Evolutionary conservation across 768 basidiomycete species (phyloP).

Genomic region (Lanmaoa pseudosensibilis): DNA sequence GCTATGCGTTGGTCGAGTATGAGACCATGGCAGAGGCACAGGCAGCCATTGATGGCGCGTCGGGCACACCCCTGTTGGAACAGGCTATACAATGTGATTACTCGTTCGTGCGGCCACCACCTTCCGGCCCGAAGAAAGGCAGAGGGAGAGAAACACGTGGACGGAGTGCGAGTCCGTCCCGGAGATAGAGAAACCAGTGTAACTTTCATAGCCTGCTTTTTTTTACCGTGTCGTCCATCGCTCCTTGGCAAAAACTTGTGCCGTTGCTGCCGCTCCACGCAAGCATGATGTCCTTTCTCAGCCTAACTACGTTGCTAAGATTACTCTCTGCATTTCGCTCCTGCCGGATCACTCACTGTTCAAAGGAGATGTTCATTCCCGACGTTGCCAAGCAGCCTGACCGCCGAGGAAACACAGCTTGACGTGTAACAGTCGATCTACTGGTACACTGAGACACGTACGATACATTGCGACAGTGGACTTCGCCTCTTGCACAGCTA

Average conservation of each 20-base stretch:
- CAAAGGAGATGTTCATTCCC: constrained; percentile 13
- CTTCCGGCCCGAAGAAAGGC: constrained; percentile 78
- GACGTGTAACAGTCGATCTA: background rate
- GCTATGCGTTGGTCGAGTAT: constrained; percentile 97
- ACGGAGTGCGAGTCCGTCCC: constrained; percentile 79
- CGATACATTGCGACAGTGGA: background rate
- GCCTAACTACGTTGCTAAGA: constrained; percentile 4
- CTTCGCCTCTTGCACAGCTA: background rate
- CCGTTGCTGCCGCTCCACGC: background rate
- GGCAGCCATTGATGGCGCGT: constrained; percentile 87
- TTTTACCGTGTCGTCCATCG: background rate
- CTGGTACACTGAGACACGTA: background rate
- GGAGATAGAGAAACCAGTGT: constrained; percentile 41
- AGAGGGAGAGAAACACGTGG: constrained; percentile 59
- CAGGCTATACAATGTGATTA: constrained; percentile 89
- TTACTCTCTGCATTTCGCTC: background rate
- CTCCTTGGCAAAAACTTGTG: background rate
- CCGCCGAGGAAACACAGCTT: background rate
- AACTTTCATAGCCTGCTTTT: background rate
- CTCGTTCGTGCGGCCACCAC: constrained; percentile 85
- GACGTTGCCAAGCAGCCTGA: constrained; percentile 10
- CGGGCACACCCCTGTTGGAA: constrained; percentile 80
- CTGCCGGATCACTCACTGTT: background rate
- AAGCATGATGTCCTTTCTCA: background rate
- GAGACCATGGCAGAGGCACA: constrained; percentile 94